A percentile compares a stretch with the other conserved stretches of the same genome.
Conservation (phyloP, 2,329 filamentous ascomycete species). For the Arthrobotrys sphaeroides region DNA sequence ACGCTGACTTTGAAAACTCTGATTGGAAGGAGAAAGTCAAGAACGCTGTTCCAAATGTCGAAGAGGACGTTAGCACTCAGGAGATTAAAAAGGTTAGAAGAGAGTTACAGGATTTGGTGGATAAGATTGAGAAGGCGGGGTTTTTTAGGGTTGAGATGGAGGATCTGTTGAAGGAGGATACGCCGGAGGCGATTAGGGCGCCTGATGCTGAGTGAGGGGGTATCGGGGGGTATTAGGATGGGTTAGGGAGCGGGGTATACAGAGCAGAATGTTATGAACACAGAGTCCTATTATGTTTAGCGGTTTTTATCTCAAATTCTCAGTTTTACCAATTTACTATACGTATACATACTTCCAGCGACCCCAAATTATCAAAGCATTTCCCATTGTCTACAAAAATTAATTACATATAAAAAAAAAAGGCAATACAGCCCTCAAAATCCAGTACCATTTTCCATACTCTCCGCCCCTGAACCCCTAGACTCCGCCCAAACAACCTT, state of each 20-base stretch:
- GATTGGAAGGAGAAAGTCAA: conserved; percentile 86
- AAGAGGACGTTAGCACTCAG: conserved; percentile 77
- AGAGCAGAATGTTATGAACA: background rate
- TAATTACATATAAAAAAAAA: too few relatives aligned
- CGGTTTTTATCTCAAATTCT: too few relatives aligned
- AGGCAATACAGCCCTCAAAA: too few relatives aligned
- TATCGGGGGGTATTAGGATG: background rate
- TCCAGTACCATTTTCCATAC: too few relatives aligned
- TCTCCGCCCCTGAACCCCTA: too few relatives aligned
- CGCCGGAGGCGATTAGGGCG: conserved; percentile 32
- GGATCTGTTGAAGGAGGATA: conserved; percentile 38
- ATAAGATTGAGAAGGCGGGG: conserved; percentile 57
- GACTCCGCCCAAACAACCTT: too few relatives aligned
- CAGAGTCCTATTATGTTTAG: background rate
- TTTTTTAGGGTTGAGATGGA: conserved; percentile 21
- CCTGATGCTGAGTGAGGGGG: conserved; percentile 21
- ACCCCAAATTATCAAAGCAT: too few relatives aligned
- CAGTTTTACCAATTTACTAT: too few relatives aligned
- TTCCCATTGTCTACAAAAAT: too few relatives aligned
- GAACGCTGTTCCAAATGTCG: conserved; percentile 80
- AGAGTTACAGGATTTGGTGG: conserved; percentile 65
- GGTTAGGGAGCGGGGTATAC: background rate
- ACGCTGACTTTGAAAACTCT: conserved; percentile 81
- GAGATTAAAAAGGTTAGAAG: conserved; percentile 73
- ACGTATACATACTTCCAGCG: too few relatives aligned